Percentiles rank a stretch among this genome's conserved stretches.
phyloP scores from a whole-genome alignment of 441 rosid genomes.

The Erodium texanum region DNA sequence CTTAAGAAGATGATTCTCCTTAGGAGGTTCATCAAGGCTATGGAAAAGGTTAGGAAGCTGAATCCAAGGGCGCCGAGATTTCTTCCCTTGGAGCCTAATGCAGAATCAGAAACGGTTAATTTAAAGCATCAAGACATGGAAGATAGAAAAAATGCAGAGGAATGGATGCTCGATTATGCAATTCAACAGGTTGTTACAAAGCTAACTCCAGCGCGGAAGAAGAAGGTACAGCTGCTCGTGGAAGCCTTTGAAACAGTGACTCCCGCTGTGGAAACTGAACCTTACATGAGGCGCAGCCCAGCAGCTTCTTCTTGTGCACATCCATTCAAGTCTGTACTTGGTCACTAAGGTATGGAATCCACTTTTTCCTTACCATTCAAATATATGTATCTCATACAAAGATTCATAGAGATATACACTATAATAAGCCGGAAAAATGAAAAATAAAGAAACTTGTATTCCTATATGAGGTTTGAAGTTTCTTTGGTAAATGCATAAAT shows the following conservation, averaged over 20 bases:
- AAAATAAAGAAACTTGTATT: not conserved
- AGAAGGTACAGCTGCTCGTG: constrained; percentile 65
- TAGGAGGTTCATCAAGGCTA: constrained; percentile 62
- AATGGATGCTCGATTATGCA: constrained; percentile 87
- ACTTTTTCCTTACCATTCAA: constrained; percentile 3
- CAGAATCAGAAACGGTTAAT: constrained; percentile 53
- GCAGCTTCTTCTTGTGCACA: constrained; percentile 16
- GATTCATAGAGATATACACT: no score
- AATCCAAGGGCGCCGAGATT: constrained; percentile 44
- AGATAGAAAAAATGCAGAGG: constrained; percentile 57
- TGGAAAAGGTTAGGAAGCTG: constrained; percentile 55
- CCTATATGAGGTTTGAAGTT: not conserved
- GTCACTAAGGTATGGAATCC: constrained; percentile 20
- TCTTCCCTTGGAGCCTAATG: constrained; percentile 33
- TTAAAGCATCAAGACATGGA: constrained; percentile 54
- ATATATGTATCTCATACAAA: no score
- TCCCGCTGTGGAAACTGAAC: constrained; percentile 36
- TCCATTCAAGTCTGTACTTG: constrained; percentile 13
- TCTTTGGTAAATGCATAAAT: no score
- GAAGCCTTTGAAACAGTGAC: constrained; percentile 83
- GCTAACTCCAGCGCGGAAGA: constrained; percentile 67
- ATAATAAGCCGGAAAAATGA: not conserved
- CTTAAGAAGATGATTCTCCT: constrained; percentile 63
- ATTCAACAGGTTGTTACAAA: constrained; percentile 68
- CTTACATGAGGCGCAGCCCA: constrained; percentile 6